Evolutionary conservation across 306 rosid genomes (phyloP), one percentile per base, ranked within the genome.

Genomic region (Pyrus betulifolia): DNA sequence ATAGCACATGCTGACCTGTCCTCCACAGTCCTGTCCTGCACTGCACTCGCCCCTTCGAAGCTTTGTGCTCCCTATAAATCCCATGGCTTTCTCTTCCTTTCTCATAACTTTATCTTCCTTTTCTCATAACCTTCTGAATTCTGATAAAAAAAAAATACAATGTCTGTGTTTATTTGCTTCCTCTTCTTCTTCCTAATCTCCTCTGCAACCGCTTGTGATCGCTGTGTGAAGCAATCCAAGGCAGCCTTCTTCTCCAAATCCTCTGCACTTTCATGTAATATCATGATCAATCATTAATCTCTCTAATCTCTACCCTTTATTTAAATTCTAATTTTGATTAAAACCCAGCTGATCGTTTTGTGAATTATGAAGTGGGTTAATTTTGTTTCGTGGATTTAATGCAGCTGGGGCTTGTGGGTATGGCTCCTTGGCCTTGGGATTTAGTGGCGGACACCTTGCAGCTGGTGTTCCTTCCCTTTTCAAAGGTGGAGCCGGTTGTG

Each of bases 321-420:
- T 42, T 12, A 33, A 3, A 11, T 28, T 35, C 1, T 11, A 3
- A 22, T 4, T 52, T 23, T 61, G 21, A 69, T 54, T 13, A 13
- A 40, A 23, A 58, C 74, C 67, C 69, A 23, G 69, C 25, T 72
- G 15, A 42, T 66, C 42, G 28, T 74, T 64, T 44, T 22, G 33
- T 8, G 64, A 74, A 22, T 76, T 12, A 76, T 64, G 63, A 64
- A 69, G 4, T 71, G 82, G 75, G 71, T 33, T 51, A 61, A 51
- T 28, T 55, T 81, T 74, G 22, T 38, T 45, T 11, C 77, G 46
- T 73, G 80, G 76, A 70, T 65, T 35, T 75, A 33, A 73, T 86
- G 89, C 87, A 85, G 96, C 90, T 74, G 97, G 98, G 76, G 97
- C 97, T 23, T 95, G 98, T 89, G 97, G 91, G 54, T 95, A 92